Evolutionary conservation across 495 filamentous ascomycete species (phyloP).

Genomic region (Pyrenula massariospora): DNA sequence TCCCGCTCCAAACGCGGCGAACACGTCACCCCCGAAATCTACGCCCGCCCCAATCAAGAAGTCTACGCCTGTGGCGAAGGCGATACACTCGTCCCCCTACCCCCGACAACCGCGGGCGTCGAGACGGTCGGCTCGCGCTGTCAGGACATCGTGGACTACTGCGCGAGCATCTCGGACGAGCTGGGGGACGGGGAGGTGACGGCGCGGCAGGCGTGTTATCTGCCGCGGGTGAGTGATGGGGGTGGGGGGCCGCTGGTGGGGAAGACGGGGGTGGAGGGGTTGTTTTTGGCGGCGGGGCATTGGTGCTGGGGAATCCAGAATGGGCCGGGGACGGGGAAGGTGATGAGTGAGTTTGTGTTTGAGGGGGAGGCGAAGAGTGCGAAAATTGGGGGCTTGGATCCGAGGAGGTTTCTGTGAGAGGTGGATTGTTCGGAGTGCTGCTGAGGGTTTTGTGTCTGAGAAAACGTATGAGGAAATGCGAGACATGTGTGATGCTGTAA

Average conservation of each 20-base stretch:
- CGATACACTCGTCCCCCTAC: conserved; percentile 64
- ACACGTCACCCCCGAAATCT: conserved; percentile 80
- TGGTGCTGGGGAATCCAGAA: conserved; percentile 99
- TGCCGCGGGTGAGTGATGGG: conserved; percentile 61
- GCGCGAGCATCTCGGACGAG: conserved; percentile 62
- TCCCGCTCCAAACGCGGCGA: conserved; percentile 27
- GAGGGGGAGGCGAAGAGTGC: conserved; percentile 71
- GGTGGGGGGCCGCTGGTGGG: conserved; percentile 68
- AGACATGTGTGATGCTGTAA: background rate
- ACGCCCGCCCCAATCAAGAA: conserved; percentile 76
- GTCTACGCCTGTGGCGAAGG: conserved; percentile 93
- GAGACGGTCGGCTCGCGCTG: conserved; percentile 65
- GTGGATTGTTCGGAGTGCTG: no score
- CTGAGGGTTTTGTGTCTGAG: background rate
- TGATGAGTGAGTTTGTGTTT: conserved; percentile 78
- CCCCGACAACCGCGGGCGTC: conserved; percentile 64
- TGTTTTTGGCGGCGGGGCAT: conserved; percentile 82
- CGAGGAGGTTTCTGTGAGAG: conserved; percentile 25
- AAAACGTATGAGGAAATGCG: background rate
- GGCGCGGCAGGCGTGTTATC: conserved; percentile 84
- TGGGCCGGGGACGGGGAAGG: conserved; percentile 77
- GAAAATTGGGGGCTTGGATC: conserved; percentile 58
- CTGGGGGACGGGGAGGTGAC: conserved; percentile 66
- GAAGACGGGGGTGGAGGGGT: conserved; percentile 56
- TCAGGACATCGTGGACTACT: conserved; percentile 79